Base-by-base conservation (phyloP, 371 early-diverging fungal species). In the Fennellomyces sp. region DNA sequence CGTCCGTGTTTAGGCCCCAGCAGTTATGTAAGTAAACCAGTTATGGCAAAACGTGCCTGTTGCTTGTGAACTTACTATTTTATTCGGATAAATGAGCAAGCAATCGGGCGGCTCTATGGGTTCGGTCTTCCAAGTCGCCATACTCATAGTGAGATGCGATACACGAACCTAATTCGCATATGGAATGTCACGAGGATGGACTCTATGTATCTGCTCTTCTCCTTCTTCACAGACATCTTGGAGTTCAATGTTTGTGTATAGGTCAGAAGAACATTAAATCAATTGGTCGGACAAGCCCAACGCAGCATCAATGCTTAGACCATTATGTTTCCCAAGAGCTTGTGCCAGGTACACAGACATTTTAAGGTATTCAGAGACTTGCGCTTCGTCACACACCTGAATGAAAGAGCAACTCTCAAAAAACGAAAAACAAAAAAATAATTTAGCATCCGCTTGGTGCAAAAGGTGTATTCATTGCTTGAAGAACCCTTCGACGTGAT, bases 31-130 rank as follows among this genome's bases (percentile, higher is more conserved):
- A n/a, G n/a, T n/a, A n/a, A n/a, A n/a, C n/a, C n/a, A n/a, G n/a
- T n/a, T n/a, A n/a, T n/a, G n/a, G n/a, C n/a, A n/a, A n/a, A n/a
- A n/a, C n/a, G n/a, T n/a, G n/a, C n/a, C n/a, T n/a, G n/a, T n/a
- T n/a, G n/a, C n/a, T n/a, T n/a, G n/a, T n/a, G n/a, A n/a, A n/a
- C n/a, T n/a, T n/a, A 75, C 76, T 76, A 68, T 75, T 75, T 72
- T 77, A 54, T 11, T 77, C 80, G 42, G 80, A 74, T 52, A 80
- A 61, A 60, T 80, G 80, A 17, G 80, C 77, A 39, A 76, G 35
- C 5, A 77, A 54, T 49, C 68, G 52, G 27, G 77, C 75, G 15
- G 77, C 73, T 36, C 65, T 64, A 26, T 80, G 73, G 38, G 69
- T 69, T 23, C 71, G 64, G 2, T 70, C 71, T 47, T 69, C 29